phyloP scores from a whole-genome alignment of 768 basidiomycete genomes.

The Termitomyces sp. region DNA sequence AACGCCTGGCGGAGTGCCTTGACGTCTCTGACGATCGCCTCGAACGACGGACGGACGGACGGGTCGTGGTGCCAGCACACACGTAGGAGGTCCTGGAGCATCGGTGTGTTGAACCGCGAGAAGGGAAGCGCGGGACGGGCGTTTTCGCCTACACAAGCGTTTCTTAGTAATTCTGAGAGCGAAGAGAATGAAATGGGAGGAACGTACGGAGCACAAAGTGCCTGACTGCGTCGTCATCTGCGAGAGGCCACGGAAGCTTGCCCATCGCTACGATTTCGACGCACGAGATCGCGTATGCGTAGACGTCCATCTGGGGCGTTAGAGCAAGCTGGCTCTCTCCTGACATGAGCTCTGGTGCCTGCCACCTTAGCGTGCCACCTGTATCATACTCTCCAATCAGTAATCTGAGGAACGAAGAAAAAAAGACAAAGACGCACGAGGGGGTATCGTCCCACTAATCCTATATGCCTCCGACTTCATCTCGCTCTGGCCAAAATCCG shows the following conservation, averaged over 20 bases:
- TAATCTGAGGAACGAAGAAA: background rate
- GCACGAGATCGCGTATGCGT: slow-evolving; percentile 63
- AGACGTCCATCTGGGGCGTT: slow-evolving; percentile 59
- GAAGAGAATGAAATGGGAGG: background rate
- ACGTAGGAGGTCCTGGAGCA: slow-evolving; percentile 40
- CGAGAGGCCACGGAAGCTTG: slow-evolving; percentile 49
- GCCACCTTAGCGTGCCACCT: slow-evolving; percentile 65
- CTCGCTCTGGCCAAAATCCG: slow-evolving; percentile 81
- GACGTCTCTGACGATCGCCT: slow-evolving; percentile 40
- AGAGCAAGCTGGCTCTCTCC: slow-evolving; percentile 20
- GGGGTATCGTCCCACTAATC: slow-evolving; percentile 44
- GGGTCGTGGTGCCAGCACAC: slow-evolving; percentile 52
- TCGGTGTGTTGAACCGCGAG: slow-evolving; percentile 20
- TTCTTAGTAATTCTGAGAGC: slow-evolving; percentile 3
- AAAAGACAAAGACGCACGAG: slow-evolving; percentile 32
- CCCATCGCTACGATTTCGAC: slow-evolving; percentile 61
- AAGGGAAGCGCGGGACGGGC: background rate
- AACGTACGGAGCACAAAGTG: slow-evolving; percentile 45
- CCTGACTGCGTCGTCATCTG: slow-evolving; percentile 47
- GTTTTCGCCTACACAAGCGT: background rate
- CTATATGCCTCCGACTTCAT: slow-evolving; percentile 69
- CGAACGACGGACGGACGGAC: slow-evolving; percentile 48
- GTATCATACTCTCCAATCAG: background rate
- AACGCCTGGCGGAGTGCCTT: slow-evolving; percentile 37
- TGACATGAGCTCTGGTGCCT: slow-evolving; percentile 60